Evolutionary conservation across 2,329 filamentous ascomycete species (phyloP).

Genomic region (Aspergillus floridensis): DNA sequence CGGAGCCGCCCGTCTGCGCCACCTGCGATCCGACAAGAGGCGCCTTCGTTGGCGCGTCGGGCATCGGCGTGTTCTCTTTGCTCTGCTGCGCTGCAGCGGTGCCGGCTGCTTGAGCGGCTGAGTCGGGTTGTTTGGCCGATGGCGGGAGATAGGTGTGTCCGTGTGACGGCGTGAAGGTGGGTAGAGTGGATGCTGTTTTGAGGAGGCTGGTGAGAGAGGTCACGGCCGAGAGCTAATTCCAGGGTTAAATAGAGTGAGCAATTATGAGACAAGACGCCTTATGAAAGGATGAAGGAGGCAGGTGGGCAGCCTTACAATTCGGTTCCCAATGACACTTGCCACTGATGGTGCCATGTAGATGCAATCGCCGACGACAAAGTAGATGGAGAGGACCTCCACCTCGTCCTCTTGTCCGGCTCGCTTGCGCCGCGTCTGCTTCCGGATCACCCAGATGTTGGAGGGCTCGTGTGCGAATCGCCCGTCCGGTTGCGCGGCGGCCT

Average conservation of each 20-base stretch:
- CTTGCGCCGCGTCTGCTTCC: conserved; percentile 56
- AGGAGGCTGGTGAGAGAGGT: conserved; percentile 57
- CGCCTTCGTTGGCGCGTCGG: conserved; percentile 32
- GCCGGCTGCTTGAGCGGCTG: conserved; percentile 24
- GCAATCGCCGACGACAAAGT: conserved; percentile 59
- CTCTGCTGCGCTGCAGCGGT: conserved; percentile 43
- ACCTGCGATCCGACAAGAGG: conserved; percentile 24
- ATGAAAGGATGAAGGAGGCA: conserved; percentile 4
- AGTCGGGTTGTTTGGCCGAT: conserved; percentile 40
- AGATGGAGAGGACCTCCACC: conserved; percentile 55
- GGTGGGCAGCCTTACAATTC: conserved; percentile 45
- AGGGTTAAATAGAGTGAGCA: neutral
- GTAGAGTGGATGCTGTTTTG: conserved; percentile 52
- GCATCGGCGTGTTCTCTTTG: conserved; percentile 50
- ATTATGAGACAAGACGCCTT: neutral
- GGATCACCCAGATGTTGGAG: conserved; percentile 58
- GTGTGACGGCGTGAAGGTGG: conserved; percentile 57
- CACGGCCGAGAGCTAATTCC: conserved; percentile 52
- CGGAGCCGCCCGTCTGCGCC: conserved; percentile 20
- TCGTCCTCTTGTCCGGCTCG: conserved; percentile 46
- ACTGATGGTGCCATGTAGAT: conserved; percentile 63
- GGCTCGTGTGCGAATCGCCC: conserved; percentile 45
- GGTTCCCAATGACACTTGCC: conserved; percentile 55
- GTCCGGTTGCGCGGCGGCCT: conserved; percentile 43
- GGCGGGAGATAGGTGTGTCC: conserved; percentile 60